These are phyloP conservation scores for Digitaria exilis DNA, from an alignment of 202 grass and related monocot genomes.

Conservation along the genomic window DNA sequence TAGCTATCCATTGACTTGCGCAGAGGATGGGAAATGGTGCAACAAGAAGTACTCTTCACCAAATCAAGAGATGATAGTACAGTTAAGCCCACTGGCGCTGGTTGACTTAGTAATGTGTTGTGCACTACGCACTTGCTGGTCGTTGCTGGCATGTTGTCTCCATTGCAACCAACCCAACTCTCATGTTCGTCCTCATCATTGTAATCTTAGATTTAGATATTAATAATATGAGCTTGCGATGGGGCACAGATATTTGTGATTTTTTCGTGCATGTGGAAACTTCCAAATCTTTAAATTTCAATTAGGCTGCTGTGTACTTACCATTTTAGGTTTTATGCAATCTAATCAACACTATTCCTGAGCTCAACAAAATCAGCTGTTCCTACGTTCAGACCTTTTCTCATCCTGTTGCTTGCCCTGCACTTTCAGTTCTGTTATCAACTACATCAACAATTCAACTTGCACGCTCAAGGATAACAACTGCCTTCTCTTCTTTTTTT, in stretches of 20 bases:
- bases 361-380: not conserved
- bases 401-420: conserved; percentile 31
- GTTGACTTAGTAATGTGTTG: conserved; percentile 47
- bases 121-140: conserved; percentile 26
- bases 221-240: not conserved
- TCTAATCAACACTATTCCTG: not conserved
- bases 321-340: not conserved
- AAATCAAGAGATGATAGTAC: conserved; percentile 21
- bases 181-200: conserved; percentile 45
- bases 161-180: not conserved
- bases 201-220: conserved; percentile 12
- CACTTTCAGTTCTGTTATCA: conserved; percentile 13
- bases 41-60: conserved; percentile 13
- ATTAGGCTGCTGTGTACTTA: not conserved
- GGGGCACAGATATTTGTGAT: not conserved
- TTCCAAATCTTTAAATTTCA: not conserved
- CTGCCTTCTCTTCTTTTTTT: not conserved
- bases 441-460: not conserved
- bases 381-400: conserved; percentile 5
- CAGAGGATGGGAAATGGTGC: not conserved
- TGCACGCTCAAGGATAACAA: not conserved
- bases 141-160: conserved; percentile 24
- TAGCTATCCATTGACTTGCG: conserved; percentile 22
- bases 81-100: conserved; percentile 20
- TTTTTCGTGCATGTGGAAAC: not conserved